Evolutionary conservation across 2,329 filamentous ascomycete genomes (phyloP), one percentile per base, ranked within the genome.

Genomic region (Aspergillus transmontanensis): DNA sequence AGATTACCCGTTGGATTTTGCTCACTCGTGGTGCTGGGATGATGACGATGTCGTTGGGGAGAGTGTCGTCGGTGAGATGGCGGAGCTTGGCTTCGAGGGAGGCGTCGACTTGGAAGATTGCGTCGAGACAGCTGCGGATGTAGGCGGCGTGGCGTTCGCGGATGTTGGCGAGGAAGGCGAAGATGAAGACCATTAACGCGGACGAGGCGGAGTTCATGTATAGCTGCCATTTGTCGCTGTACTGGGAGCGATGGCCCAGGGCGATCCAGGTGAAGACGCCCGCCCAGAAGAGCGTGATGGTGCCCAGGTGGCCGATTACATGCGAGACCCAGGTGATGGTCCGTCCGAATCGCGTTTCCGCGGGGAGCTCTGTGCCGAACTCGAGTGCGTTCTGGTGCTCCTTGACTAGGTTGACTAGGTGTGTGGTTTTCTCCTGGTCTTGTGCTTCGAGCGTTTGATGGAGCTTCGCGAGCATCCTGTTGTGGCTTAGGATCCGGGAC

Each of bases 121-220:
- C 53, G 34, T 69, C 60, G 3, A 70, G 32, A 11, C 66, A 68
- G 3, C 28, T 53, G 4, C 58, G 62, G 3, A 53, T 66, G 41
- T 71, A 65, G 16, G 55, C 59, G 4, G 55, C 51, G 53, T 70
- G 69, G 32, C 71, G 66, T 34, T 72, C 69, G 1, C 65, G 62
- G 41, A 72, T 64, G 34, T 70, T 68, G 1, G 68, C 66, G 6
- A 71, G 65, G 57, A 70, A 70, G 0, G 66, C 62, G 59, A 71
- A 76, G 6, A 77, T 74, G 59, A 83, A 77, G 3, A 79, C 78
- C 63, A 83, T 76, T 50, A 78, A 69, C 26, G 80, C 74, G 0
- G 81, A 79, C 0, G 79, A 81, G 10, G 79, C 78, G 3, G 81
- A 80, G 72, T 82, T 69, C 58, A 68, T 68, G 48, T 69, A 62